These are phyloP conservation scores for Lepidium sativum DNA, from an alignment of 345 rosid species.

Conservation along the genomic window DNA sequence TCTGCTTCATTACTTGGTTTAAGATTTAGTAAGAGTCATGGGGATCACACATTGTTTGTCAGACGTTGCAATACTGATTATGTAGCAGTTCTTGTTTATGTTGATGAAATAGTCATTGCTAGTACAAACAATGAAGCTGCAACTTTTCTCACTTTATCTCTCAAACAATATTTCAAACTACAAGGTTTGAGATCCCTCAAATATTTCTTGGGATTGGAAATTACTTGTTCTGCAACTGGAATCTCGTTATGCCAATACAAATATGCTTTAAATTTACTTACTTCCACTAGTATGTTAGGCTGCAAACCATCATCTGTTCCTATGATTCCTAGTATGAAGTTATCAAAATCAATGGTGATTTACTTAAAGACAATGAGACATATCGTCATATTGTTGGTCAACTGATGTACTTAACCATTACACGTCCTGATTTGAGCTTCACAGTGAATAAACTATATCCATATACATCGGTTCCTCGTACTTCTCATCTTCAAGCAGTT, in stretches of 20 bases:
- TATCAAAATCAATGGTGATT: not conserved
- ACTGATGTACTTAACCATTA: too few species aligned
- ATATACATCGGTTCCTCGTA: not conserved
- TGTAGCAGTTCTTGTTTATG: too few species aligned
- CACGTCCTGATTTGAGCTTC: too few species aligned
- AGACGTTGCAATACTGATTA: too few species aligned
- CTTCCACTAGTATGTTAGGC: not conserved
- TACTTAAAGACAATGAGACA: too few species aligned
- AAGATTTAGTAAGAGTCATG: too few species aligned
- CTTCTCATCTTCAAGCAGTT: not conserved
- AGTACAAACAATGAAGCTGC: not conserved
- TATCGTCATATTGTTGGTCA: too few species aligned
- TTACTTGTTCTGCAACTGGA: not conserved
- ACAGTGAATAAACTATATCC: too few species aligned
- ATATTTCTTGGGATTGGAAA: not conserved
- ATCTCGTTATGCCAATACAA: not conserved
- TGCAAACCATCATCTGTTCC: not conserved
- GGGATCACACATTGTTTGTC: too few species aligned
- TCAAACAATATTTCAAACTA: not conserved
- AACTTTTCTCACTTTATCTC: accelerated
- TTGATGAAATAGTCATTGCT: not conserved
- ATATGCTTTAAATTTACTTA: not conserved
- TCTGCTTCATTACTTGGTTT: too few species aligned
- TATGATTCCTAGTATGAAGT: not conserved
- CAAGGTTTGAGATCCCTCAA: not conserved